These are phyloP conservation scores for Ascochyta pisi DNA, from an alignment of 2,329 filamentous ascomycete genomes.

Conservation along the genomic window DNA sequence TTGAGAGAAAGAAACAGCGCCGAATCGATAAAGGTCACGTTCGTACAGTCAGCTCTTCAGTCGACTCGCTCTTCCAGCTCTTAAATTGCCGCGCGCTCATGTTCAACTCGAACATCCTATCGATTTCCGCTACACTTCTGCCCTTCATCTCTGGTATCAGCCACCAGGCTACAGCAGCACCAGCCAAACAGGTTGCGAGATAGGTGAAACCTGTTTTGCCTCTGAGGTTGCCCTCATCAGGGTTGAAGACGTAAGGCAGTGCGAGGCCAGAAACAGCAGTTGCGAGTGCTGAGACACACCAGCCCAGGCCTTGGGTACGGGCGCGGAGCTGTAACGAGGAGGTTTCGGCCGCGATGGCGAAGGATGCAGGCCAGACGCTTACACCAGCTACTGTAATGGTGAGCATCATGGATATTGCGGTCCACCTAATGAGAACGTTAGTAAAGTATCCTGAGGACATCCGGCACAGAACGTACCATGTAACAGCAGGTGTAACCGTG, in stretches of 20 bases:
- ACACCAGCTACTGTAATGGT: constrained; percentile 54
- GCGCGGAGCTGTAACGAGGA: constrained; percentile 54
- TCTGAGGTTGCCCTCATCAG: constrained; percentile 51
- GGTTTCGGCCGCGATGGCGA: constrained; percentile 53
- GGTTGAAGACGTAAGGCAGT: constrained; percentile 61
- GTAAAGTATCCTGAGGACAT: neutral
- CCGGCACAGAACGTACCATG: constrained; percentile 45
- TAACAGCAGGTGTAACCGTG: constrained; percentile 42
- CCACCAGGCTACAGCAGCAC: constrained; percentile 52
- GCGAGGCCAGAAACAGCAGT: constrained; percentile 55
- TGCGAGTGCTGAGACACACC: constrained; percentile 51
- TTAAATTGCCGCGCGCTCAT: constrained; percentile 28
- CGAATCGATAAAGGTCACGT: neutral
- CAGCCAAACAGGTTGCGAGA: constrained; percentile 43
- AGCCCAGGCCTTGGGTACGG: constrained; percentile 55
- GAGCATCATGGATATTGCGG: constrained; percentile 51
- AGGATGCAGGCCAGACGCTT: constrained; percentile 54
- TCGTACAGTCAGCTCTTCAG: constrained; percentile 5
- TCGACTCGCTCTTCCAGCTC: constrained; percentile 20
- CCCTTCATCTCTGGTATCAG: constrained; percentile 63
- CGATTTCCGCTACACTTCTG: constrained; percentile 57
- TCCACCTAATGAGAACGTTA: constrained; percentile 43
- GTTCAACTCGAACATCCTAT: constrained; percentile 46
- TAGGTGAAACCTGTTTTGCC: constrained; percentile 55
- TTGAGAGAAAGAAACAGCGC: neutral